Conservation (phyloP, 371 early-diverging fungal species). For the Mucor racemosus region DNA sequence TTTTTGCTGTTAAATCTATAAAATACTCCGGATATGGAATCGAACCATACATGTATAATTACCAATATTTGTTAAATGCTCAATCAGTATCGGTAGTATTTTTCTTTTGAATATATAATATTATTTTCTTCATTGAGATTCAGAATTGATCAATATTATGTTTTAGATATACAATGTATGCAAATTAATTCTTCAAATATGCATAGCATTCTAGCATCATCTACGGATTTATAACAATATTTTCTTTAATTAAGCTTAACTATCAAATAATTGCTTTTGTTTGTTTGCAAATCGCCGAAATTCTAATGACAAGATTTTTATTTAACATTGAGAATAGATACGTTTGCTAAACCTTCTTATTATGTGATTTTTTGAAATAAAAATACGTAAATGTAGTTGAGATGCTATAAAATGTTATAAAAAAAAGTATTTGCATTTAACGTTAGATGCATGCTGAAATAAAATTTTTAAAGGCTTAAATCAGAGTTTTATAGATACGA, state of each 20-base stretch:
- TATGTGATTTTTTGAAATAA: background rate
- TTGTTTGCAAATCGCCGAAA: conserved; percentile 4
- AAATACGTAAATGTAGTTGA: background rate
- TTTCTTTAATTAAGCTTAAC: background rate
- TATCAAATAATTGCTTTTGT: background rate
- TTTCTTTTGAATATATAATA: background rate
- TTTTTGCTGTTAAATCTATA: background rate
- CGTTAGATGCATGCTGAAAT: background rate
- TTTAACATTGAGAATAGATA: background rate
- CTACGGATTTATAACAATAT: background rate
- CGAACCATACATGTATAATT: background rate
- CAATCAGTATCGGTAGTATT: conserved; percentile 4
- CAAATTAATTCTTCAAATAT: no score
- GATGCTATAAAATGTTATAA: background rate
- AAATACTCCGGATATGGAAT: conserved; percentile 8
- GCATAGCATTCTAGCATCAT: background rate
- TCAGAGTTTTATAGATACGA: background rate
- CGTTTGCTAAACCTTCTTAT: background rate
- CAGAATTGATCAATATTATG: no score
- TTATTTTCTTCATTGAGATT: no score
- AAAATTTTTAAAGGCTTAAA: background rate
- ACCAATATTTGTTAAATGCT: background rate
- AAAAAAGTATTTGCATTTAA: background rate
- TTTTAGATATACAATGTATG: no score
- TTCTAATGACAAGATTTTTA: background rate